Conservation (phyloP, 2,329 filamentous ascomycete species). For the Chalaropsis thielavioides region DNA sequence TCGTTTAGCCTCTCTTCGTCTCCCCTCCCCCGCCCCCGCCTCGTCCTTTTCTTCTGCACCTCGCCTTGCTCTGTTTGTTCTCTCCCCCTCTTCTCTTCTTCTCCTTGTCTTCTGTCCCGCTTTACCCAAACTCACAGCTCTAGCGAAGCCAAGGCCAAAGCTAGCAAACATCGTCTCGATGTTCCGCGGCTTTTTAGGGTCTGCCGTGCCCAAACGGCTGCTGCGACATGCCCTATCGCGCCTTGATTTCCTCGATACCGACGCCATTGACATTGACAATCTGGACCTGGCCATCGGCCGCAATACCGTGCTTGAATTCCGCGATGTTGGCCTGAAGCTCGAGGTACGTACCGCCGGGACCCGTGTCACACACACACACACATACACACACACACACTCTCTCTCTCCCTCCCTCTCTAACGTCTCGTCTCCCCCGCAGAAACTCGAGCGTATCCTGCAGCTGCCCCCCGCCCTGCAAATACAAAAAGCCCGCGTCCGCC, state of each 20-base stretch:
- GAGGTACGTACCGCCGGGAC: conserved; percentile 39
- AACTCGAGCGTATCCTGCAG: conserved; percentile 59
- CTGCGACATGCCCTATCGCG: conserved; percentile 73
- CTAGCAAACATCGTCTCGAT: conserved; percentile 29
- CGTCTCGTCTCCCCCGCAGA: conserved; percentile 37
- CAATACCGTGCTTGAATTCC: conserved; percentile 70
- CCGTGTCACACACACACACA: background rate
- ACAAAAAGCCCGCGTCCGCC: conserved; percentile 56
- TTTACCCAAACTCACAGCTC: too few relatives aligned
- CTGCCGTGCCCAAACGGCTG: conserved; percentile 77
- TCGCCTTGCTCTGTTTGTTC: background rate
- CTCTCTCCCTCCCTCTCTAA: background rate
- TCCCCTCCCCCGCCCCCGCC: background rate
- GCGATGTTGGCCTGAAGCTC: conserved; percentile 68
- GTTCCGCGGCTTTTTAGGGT: conserved; percentile 48
- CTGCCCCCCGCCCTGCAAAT: conserved; percentile 60
- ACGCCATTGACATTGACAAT: conserved; percentile 72
- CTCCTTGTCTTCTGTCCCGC: too few relatives aligned
- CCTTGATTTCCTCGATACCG: conserved; percentile 75
- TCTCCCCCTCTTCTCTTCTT: background rate
- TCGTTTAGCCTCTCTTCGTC: background rate
- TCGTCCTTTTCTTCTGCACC: background rate
- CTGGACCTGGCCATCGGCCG: conserved; percentile 72
- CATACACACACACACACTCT: too few relatives aligned
- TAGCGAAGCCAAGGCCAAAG: background rate